Evolutionary conservation across 371 early-diverging fungal species (phyloP), one percentile per base, ranked within the genome.

Genomic region (Actinomucor elegans): DNA sequence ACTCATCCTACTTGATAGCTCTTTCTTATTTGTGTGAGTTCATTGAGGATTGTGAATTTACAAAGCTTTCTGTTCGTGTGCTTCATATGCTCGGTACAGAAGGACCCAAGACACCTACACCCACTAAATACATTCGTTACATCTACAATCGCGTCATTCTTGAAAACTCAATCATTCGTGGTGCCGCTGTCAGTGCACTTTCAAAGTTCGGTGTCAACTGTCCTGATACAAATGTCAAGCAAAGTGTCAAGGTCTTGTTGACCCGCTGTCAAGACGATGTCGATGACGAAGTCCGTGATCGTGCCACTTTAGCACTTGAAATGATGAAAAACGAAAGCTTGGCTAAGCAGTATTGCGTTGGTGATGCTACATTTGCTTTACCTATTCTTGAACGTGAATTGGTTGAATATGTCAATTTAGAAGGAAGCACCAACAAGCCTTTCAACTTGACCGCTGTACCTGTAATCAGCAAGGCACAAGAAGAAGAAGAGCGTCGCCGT

Each of bases 21-120:
- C 79, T 99, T 23, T 89, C 93, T 11, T 94, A 96, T 55, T 79
- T 99, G 41, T 98, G 98, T 71, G 99, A 99, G 77, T 98, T 99
- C 68, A 99, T 99, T 64, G 99, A 99, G 67, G 99, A 99, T 69
- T 99, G 99, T 76, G 98, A 98, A 70, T 98, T 95, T 70, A 89
- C 94, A 20, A 94, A 94, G 70, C 84, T 99, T 5, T 94, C 97
- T 12, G 98, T 97, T 37, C 90, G 94, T 34, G 91, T 98, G 41
- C 80, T 99, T 34, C 91, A 97, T 71, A 77, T 99, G 34, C 79
- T 99, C 27, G 98, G 99, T 50, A 76, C 86, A 2, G 97, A 97
- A 65, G 98, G 99, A 0, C 99, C 99, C 29, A 87, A 86, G 60
- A 91, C 93, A 14, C 65, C 85, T 1, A 87, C 90, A 17, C 98